phyloP scores from a whole-genome alignment of 176 grass and related monocot genomes.

The Triticum urartu region DNA sequence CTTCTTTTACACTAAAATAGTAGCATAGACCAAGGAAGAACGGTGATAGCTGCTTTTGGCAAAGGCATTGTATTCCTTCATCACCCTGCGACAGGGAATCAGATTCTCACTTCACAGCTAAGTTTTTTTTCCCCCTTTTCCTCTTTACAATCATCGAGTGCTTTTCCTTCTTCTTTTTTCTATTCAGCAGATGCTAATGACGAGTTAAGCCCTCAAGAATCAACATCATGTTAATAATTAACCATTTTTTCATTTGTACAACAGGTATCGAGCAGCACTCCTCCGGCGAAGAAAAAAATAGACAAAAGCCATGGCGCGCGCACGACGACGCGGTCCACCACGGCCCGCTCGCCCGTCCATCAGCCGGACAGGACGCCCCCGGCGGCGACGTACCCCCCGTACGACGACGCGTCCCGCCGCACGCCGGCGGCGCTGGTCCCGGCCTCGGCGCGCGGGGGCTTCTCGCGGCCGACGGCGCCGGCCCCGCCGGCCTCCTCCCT shows the following conservation, averaged over 20 bases:
- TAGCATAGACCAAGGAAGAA: not conserved
- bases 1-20: not conserved
- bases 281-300: not conserved
- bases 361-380: conserved; percentile 35
- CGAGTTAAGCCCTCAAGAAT: not conserved
- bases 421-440: not conserved
- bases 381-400: conserved; percentile 18
- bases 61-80: not conserved
- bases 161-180: not conserved
- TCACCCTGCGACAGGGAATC: not conserved
- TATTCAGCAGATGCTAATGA: not conserved
- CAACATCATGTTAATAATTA: not conserved
- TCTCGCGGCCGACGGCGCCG: not conserved
- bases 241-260: conserved; percentile 22
- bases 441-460: not conserved
- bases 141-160: not conserved
- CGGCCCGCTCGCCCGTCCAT: not conserved
- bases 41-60: too few relatives aligned
- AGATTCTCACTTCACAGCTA: not conserved
- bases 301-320: not conserved
- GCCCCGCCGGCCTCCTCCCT: not conserved
- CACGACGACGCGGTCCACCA: not conserved
- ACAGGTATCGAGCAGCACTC: not conserved
- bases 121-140: not conserved
- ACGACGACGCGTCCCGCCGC: conserved; percentile 20